Percentiles rank a stretch among this genome's conserved stretches.
Evolutionary conservation across 2,329 filamentous ascomycete genomes (phyloP).

Genomic region (Camillea tinctor): DNA sequence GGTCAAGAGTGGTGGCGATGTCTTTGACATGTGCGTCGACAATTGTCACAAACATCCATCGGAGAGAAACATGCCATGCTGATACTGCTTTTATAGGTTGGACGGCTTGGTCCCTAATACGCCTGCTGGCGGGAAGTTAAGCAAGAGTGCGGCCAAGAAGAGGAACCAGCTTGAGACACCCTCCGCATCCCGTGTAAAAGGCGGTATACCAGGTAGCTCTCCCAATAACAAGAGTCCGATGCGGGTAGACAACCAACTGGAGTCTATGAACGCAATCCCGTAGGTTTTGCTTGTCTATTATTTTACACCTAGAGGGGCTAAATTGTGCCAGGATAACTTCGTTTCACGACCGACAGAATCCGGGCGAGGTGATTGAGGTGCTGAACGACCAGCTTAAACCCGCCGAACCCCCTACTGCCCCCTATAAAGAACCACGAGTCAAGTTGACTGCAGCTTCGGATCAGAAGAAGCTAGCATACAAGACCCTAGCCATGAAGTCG

Average conservation of each 20-base stretch:
- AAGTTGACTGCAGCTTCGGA: conserved; percentile 85
- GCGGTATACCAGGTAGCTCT: conserved; percentile 43
- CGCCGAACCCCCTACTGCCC: conserved; percentile 68
- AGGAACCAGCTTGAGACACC: conserved; percentile 45
- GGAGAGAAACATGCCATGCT: neutral
- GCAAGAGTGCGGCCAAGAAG: conserved; percentile 34
- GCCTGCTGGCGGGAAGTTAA: conserved; percentile 47
- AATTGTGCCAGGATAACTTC: conserved; percentile 47
- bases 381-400: conserved; percentile 73
- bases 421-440: conserved; percentile 73
- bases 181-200: conserved; percentile 45
- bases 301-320: conserved; percentile 7
- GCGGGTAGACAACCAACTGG: conserved; percentile 39
- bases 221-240: conserved; percentile 43
- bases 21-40: conserved; percentile 73
- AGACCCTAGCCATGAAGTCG: conserved; percentile 90
- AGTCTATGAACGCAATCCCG: conserved; percentile 38
- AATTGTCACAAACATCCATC: neutral
- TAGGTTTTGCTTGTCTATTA: conserved; percentile 27
- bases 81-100: conserved; percentile 42
- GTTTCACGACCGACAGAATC: conserved; percentile 74
- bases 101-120: conserved; percentile 69
- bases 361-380: conserved; percentile 79
- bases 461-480: conserved; percentile 86
- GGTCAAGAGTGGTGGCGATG: conserved; percentile 58